Base-by-base conservation (phyloP, 2,329 filamentous ascomycete genomes). In the Alternaria ventricosa region DNA sequence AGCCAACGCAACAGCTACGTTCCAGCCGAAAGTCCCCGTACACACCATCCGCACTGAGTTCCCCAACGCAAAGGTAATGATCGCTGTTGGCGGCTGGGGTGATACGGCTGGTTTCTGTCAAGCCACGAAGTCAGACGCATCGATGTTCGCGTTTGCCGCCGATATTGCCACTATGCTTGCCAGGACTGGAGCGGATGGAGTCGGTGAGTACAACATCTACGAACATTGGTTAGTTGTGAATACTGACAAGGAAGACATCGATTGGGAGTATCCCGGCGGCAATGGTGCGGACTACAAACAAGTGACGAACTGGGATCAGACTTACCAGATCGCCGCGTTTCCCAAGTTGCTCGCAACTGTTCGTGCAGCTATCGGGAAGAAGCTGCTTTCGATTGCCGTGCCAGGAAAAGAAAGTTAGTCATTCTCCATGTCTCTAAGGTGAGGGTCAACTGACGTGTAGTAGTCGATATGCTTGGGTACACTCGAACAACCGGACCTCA, bases 41-140 rank as follows among this genome's bases (percentile, higher is more conserved):
- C 72, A 78, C 0, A 82, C 84, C 5, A 81, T 88, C 47, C 85
- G 87, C 18, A 78, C 79, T 15, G 80, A 87, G 20, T 90, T 88
- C 59, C 75, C 84, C 0, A 82, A 82, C 25, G 89, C 89, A 20
- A 89, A 90, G 68, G 79, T 93, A 22, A 85, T 90, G 81, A 84
- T 93, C 41, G 90, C 91, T 20, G 88, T 94, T 66, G 91, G 91
- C 11, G 91, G 91, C 56, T 94, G 91, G 91, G 90, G 90, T 0
- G 89, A 92, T 63, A 89, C 86, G 0, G 75, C 78, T 7, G 90
- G 90, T 0, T 93, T 92, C 71, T 84, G 86, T 0, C 76, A 62
- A 2, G 90, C 86, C 0, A 87, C 88, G 2, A 83, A 82, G 55
- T 83, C 84, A 4, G 82, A 85, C 1, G 69, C 78, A 9, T 85